Percentiles rank a stretch among this genome's conserved stretches.
Conservation (phyloP, 2,329 filamentous ascomycete genomes). For the Fusarium sp. region DNA sequence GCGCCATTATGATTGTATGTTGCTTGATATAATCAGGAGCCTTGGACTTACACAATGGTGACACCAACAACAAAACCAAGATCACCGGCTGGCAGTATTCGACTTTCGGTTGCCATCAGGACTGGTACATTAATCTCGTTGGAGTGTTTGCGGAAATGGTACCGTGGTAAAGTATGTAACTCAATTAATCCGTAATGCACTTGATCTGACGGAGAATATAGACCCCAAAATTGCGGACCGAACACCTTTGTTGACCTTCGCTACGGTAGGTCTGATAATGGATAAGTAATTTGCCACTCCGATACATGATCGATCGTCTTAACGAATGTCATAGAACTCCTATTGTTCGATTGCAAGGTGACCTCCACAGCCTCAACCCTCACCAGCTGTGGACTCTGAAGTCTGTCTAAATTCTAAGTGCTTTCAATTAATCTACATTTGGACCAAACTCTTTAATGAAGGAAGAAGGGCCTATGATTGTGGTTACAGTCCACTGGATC, state of each 20-base stretch:
- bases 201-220: accelerated
- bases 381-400: background rate
- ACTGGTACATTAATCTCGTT: background rate
- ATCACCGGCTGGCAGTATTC: background rate
- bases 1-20: background rate
- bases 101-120: background rate
- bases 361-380: background rate
- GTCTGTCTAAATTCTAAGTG: background rate
- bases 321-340: background rate
- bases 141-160: background rate
- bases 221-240: background rate
- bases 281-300: background rate
- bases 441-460: no score
- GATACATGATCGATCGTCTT: accelerated
- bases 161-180: background rate
- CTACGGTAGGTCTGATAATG: background rate
- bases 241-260: background rate
- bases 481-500: no score
- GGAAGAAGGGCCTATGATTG: no score
- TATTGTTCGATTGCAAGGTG: background rate
- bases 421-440: no score
- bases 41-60: background rate
- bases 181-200: background rate
- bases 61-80: background rate
- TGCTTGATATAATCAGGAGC: background rate